A percentile compares a stretch with the other conserved stretches of the same genome.
These are phyloP conservation scores for Catunica adiposa DNA, from an alignment of 2,329 filamentous ascomycete species.

Conservation along the genomic window DNA sequence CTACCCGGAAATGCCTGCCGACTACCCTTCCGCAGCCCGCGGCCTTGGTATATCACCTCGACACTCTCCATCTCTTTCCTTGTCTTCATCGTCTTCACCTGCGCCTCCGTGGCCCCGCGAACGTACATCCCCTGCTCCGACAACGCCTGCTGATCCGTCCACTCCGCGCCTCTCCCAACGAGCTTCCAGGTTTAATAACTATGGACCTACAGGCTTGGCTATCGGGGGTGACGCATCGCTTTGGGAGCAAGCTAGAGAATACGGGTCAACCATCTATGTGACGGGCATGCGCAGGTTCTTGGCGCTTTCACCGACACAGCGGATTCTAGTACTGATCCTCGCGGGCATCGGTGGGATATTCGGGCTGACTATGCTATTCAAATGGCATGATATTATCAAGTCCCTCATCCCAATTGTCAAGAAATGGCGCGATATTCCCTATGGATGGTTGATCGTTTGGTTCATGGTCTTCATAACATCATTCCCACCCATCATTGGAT, in stretches of 20 bases:
- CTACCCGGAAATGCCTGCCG: slow-evolving; percentile 29
- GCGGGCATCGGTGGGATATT: slow-evolving; percentile 35
- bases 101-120: slow-evolving; percentile 23
- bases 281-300: slow-evolving; percentile 28
- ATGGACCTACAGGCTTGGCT: background rate
- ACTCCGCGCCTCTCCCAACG: slow-evolving; percentile 16
- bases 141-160: slow-evolving; percentile 20
- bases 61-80: slow-evolving; percentile 18
- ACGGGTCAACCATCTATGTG: slow-evolving; percentile 28
- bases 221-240: slow-evolving; percentile 9
- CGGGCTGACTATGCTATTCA: slow-evolving; percentile 54
- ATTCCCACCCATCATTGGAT: slow-evolving; percentile 78
- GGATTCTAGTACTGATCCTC: slow-evolving; percentile 32
- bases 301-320: slow-evolving; percentile 43
- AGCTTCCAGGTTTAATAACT: slow-evolving; percentile 26
- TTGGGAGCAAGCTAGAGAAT: slow-evolving; percentile 23
- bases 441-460: slow-evolving; percentile 65
- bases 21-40: slow-evolving; percentile 34
- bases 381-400: slow-evolving; percentile 64
- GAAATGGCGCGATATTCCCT: slow-evolving; percentile 56
- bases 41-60: slow-evolving; percentile 30
- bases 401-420: slow-evolving; percentile 56
- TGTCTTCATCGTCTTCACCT: slow-evolving; percentile 19
- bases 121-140: slow-evolving; percentile 15
- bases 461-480: slow-evolving; percentile 56